Evolutionary conservation across 163 green algal genomes (phyloP).

Genomic region (Dunaliella salina): DNA sequence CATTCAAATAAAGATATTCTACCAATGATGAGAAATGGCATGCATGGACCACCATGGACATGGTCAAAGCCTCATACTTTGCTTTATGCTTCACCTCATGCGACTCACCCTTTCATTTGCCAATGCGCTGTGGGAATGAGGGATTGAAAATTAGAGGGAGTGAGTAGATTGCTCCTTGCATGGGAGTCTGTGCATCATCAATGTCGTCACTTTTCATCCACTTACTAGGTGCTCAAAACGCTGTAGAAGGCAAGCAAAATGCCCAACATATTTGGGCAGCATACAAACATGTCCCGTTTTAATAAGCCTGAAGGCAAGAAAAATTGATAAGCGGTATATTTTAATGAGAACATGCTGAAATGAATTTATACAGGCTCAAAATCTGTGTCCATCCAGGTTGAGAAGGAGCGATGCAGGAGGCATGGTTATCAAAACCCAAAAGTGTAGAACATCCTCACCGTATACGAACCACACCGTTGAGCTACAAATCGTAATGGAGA

Average conservation of each 20-base stretch:
- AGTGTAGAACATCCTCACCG: not conserved
- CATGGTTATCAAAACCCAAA: not conserved
- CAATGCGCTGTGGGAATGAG: not conserved
- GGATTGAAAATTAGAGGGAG: too few species aligned
- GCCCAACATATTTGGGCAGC: constrained; percentile 18
- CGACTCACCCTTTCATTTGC: not conserved
- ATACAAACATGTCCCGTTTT: constrained; percentile 30
- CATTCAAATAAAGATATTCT: too few species aligned
- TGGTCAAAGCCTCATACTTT: too few species aligned
- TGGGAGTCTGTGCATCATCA: too few species aligned
- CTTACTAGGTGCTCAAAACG: constrained; percentile 14
- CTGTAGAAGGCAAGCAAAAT: constrained; percentile 25
- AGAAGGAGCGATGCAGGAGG: not conserved
- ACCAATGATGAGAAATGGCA: too few species aligned
- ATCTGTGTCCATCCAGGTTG: not conserved
- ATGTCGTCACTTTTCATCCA: constrained; percentile 23
- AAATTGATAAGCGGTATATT: too few species aligned
- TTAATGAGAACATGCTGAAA: constrained; percentile 21
- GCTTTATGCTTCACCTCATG: too few species aligned
- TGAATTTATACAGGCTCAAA: not conserved
- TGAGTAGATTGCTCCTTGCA: not conserved
- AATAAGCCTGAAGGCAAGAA: constrained; percentile 22
- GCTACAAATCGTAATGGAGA: constrained; percentile 7
- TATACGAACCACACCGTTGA: constrained; percentile 5
- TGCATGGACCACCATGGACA: too few species aligned